phyloP scores from a whole-genome alignment of 2,329 filamentous ascomycete genomes.

The Chrysosporium keratinophilum region DNA sequence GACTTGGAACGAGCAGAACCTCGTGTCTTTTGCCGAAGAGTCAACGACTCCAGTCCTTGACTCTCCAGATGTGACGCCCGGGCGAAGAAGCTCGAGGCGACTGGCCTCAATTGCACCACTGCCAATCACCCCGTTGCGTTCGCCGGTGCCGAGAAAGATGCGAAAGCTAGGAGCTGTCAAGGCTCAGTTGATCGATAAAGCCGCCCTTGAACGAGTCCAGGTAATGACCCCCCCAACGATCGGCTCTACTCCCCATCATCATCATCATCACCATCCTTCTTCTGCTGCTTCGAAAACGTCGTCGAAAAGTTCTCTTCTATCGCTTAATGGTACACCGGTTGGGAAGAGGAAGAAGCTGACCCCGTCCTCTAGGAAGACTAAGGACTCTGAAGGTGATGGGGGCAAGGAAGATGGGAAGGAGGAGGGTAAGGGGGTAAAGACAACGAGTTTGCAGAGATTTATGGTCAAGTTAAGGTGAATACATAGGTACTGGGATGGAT shows the following conservation, averaged over 20 bases:
- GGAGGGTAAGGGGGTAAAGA: not conserved
- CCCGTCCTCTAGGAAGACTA: not conserved
- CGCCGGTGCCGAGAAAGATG: slow-evolving; percentile 14
- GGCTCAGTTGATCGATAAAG: not conserved
- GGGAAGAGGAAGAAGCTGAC: slow-evolving; percentile 2
- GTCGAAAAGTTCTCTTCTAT: not conserved
- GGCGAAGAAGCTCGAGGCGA: slow-evolving; percentile 13
- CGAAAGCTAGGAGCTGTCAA: slow-evolving; percentile 12
- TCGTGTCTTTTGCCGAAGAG: slow-evolving; percentile 28
- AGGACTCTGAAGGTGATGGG: not conserved
- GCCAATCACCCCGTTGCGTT: slow-evolving; percentile 21
- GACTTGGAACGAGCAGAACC: slow-evolving; percentile 31
- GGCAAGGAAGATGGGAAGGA: not conserved
- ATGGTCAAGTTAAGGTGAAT: not conserved
- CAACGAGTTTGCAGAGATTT: not conserved
- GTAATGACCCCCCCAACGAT: slow-evolving; percentile 8
- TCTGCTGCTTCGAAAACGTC: not conserved
- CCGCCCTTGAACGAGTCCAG: slow-evolving; percentile 2
- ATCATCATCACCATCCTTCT: no score
- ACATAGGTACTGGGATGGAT: not conserved
- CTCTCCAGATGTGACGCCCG: slow-evolving; percentile 4
- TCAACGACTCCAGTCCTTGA: slow-evolving; percentile 7
- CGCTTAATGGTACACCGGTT: slow-evolving; percentile 5
- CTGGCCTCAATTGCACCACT: slow-evolving; percentile 16
- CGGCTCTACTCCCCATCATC: not conserved